Evolutionary conservation across 1,284 basidiomycete species (phyloP), one percentile per base, ranked within the genome.

Genomic region (Wolfiporia cocos): DNA sequence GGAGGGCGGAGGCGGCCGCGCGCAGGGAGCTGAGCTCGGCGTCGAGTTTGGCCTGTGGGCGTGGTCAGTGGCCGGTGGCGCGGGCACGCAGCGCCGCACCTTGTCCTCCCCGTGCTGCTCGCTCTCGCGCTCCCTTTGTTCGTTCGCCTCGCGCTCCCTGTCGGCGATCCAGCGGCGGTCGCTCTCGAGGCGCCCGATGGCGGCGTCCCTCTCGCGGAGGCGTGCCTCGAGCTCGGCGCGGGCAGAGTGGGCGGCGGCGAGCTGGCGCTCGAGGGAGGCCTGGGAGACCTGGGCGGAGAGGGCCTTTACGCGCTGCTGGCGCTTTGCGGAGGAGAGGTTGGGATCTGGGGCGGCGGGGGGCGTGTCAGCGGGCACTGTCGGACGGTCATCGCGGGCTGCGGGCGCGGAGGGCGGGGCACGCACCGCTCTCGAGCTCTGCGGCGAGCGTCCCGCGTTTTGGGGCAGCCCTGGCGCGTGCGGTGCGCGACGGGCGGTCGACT

Each of bases 391-490:
- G 41, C 46, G 41, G 19, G 35, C 48, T 42, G 34, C 34, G 9
- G 26, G 26, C 7, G 26, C 26, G 34, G 37, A 37, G 12, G 33
- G 46, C 47, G 37, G 19, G 38, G 58, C 5, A 18, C 61, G 41
- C 50, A 74, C 81, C 81, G 56, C 75, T 68, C 56, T 84, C 81
- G 4, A 82, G 69, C 50, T 84, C 80, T 20, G 81, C 79, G 24
- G 74, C 70, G 34, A 82, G 60, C 0, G 79, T 79, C 50, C 81
- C 78, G 28, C 81, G 73, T 48, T 84, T 75, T 11, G 57, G 12
- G 0, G 66, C 54, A 17, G n/a, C n/a, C n/a, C n/a, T n/a, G n/a
- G n/a, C n/a, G n/a, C n/a, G n/a, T n/a, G n/a, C n/a, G n/a, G n/a
- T n/a, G n/a, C n/a, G n/a, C n/a, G n/a, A n/a, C n/a, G n/a, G n/a